A percentile compares a stretch with the other conserved stretches of the same genome.
phyloP scores from a whole-genome alignment of 1,139 yeast species.

The Kodamaea plutei region DNA sequence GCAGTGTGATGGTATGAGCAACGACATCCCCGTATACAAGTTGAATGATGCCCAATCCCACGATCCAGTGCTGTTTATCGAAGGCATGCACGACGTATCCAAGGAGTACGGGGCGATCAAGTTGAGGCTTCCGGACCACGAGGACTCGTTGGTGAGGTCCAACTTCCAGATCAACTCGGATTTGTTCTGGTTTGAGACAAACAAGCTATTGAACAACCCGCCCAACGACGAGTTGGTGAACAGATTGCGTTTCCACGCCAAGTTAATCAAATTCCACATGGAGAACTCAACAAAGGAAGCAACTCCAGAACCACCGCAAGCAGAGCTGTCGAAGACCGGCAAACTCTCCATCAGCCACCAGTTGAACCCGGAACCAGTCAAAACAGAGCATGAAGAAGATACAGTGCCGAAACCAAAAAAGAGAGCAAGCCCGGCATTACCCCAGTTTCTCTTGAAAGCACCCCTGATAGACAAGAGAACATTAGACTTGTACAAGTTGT shows the following conservation, averaged over 20 bases:
- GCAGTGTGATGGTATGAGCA: too few species aligned
- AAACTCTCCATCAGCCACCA: constrained; percentile 7
- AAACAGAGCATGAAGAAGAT: constrained; percentile 3
- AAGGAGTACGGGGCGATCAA: constrained; percentile 67
- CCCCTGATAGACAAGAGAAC: constrained; percentile 59
- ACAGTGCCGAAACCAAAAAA: constrained; percentile 17
- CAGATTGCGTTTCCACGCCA: constrained; percentile 29
- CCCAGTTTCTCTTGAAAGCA: constrained; percentile 19
- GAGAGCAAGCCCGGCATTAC: constrained; percentile 6
- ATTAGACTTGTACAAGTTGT: constrained; percentile 50
- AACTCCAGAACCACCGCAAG: constrained; percentile 3
- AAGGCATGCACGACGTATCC: constrained; percentile 44
- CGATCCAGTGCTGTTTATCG: constrained; percentile 52
- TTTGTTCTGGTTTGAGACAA: constrained; percentile 53
- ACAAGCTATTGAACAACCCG: constrained; percentile 31
- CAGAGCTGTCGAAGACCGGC: background rate
- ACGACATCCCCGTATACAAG: constrained; percentile 43
- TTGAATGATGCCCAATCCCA: constrained; percentile 42
- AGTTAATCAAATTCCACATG: constrained; percentile 28
- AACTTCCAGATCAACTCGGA: constrained; percentile 33
- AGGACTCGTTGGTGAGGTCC: constrained; percentile 35
- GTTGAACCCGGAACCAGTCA: constrained; percentile 7
- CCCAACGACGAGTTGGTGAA: constrained; percentile 25
- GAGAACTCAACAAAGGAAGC: constrained; percentile 1
- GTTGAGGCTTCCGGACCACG: constrained; percentile 51